Conservation (phyloP, 2,329 filamentous ascomycete species). For the Leptographium wingfieldii region DNA sequence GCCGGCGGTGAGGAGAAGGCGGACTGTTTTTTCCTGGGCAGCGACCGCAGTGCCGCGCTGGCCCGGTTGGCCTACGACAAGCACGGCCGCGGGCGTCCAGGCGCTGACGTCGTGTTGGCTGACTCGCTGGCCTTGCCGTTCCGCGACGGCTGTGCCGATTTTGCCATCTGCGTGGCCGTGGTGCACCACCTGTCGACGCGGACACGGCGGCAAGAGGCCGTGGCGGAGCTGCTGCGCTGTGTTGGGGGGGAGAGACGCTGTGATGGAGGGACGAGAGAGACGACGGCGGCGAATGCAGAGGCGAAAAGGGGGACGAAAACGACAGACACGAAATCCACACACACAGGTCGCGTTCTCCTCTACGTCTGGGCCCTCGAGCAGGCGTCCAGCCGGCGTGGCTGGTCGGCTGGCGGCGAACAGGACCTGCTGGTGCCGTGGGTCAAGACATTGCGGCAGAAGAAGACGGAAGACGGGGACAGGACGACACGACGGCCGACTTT, state of each 20-base stretch:
- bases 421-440: constrained; percentile 97
- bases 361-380: constrained; percentile 98
- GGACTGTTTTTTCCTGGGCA: constrained; percentile 71
- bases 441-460: constrained; percentile 10
- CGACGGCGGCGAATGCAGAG: too few relatives aligned
- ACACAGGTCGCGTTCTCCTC: constrained; percentile 55
- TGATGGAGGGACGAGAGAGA: not conserved
- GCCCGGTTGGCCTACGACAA: constrained; percentile 33
- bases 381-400: constrained; percentile 70
- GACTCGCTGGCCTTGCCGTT: constrained; percentile 80
- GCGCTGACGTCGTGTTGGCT: constrained; percentile 59
- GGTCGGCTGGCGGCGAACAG: constrained; percentile 72
- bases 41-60: constrained; percentile 60
- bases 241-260: constrained; percentile 27
- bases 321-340: too few relatives aligned
- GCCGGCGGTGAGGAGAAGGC: constrained; percentile 31
- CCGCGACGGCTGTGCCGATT: constrained; percentile 49
- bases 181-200: constrained; percentile 83
- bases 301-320: too few relatives aligned
- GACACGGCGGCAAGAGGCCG: constrained; percentile 57
- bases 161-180: constrained; percentile 88
- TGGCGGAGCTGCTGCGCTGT: constrained; percentile 57
- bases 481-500: constrained; percentile 39
- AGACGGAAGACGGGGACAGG: constrained; percentile 7
- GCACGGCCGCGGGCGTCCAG: constrained; percentile 14